phyloP scores from a whole-genome alignment of 805 yeast species.

The Wickerhamiella occidentalis region DNA sequence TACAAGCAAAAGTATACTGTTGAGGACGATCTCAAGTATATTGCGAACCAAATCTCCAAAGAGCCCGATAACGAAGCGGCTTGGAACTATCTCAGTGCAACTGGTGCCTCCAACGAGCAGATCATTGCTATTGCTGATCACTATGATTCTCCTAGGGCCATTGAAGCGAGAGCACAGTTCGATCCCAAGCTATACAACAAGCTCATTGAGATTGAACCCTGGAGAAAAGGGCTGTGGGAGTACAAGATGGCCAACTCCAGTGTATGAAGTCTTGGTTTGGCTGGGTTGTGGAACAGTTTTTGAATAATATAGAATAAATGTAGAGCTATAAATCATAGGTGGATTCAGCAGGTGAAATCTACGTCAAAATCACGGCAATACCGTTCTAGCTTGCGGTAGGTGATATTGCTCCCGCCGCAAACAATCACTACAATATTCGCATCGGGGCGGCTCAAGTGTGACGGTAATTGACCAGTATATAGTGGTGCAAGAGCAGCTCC shows the following conservation, averaged over 20 bases:
- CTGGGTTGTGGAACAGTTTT: background rate
- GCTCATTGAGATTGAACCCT: conserved; percentile 50
- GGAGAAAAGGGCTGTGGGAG: conserved; percentile 51
- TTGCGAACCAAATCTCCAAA: conserved; percentile 35
- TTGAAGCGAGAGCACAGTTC: background rate
- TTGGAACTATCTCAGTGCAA: conserved; percentile 72
- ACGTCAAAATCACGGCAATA: conserved; percentile 7
- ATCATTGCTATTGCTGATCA: background rate
- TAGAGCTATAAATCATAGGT: background rate
- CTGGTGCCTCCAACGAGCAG: conserved; percentile 27
- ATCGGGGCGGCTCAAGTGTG: background rate
- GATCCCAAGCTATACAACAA: conserved; percentile 35
- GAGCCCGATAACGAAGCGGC: conserved; percentile 75
- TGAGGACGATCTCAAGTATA: conserved; percentile 42
- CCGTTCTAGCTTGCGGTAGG: conserved; percentile 4
- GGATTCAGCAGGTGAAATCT: conserved; percentile 3
- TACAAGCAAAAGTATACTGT: conserved; percentile 21
- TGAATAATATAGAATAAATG: conserved; percentile 1
- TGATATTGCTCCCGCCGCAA: conserved; percentile 12
- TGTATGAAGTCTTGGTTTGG: too few relatives aligned
- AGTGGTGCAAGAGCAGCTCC: conserved; percentile 51
- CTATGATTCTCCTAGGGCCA: background rate
- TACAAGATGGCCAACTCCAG: conserved; percentile 28
- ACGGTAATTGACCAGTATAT: conserved; percentile 14
- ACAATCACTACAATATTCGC: conserved; percentile 8